Evolutionary conservation across 1,284 basidiomycete genomes (phyloP).

Genomic region (Ganoderma boninense): DNA sequence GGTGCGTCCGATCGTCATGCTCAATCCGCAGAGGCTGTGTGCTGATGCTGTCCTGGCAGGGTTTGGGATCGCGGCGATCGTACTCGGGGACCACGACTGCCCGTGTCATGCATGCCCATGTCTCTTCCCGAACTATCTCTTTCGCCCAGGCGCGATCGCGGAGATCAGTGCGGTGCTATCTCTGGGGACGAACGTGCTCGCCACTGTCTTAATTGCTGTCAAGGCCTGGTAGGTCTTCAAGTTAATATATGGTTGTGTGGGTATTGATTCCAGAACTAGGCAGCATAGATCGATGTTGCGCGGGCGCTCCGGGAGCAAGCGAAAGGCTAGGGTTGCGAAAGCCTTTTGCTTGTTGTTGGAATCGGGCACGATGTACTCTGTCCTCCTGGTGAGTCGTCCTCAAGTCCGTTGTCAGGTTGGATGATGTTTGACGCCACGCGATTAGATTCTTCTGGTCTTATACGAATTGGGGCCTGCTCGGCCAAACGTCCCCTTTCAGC

Average conservation of each 20-base stretch:
- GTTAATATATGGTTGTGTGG: too few species aligned
- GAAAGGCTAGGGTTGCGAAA: not conserved
- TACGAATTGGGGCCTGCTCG: not conserved
- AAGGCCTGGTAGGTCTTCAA: not conserved
- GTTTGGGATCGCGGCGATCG: not conserved
- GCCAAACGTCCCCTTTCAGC: not conserved
- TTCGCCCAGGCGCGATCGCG: not conserved
- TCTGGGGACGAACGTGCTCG: not conserved
- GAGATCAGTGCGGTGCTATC: not conserved
- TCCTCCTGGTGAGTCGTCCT: not conserved
- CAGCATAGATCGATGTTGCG: constrained; percentile 4
- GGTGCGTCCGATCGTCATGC: not conserved
- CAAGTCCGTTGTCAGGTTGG: too few species aligned
- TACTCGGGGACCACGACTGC: constrained; percentile 2
- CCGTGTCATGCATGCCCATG: constrained; percentile 4
- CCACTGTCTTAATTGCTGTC: not conserved
- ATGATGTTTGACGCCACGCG: not conserved
- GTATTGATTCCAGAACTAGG: not conserved
- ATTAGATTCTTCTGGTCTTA: constrained; percentile 3
- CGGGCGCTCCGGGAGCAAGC: not conserved
- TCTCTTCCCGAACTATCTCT: constrained; percentile 5
- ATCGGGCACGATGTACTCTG: constrained; percentile 1
- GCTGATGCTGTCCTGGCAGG: not conserved
- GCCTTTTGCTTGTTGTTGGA: not conserved
- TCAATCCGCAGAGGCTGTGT: not conserved